Base-by-base conservation (phyloP, 1,139 yeast genomes). In the Arxiozyma bovina region DNA sequence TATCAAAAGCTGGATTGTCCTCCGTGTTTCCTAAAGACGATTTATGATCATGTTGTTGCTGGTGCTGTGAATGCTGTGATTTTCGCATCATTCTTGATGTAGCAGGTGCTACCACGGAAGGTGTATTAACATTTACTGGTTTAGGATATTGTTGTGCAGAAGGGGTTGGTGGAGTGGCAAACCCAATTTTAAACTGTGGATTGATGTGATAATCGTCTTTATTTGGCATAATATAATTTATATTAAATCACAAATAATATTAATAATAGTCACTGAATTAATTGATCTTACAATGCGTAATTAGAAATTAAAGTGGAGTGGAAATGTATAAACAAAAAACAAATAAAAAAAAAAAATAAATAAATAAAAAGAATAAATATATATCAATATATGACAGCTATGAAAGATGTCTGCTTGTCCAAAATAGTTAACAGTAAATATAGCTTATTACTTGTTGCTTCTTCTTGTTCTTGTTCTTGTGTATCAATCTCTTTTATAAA, bases 61-160 rank as follows among this genome's bases (percentile, higher is more conserved):
- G 30, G 2, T 27, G 30, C 54, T 54, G 69, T 60, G 48, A 66
- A 62, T 63, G 45, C 60, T 61, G 63, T 79, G 80, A 60, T 61
- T 80, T 81, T 58, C 89, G 75, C 62, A 85, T 73, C 93, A 85
- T 85, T 62, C 91, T 73, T n/a, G 90, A 87, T 1, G 91, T 84
- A 3, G 91, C 91, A 1, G 89, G 90, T 1, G 78, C 81, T 7
- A 74, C 76, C 43, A 71, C 66, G 15, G 65, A 59, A 2, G 67
- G 63, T 21, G 25, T 30, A 17, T 52, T 40, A 47, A 42, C 30
- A n/a, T 30, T 38, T 17, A 8, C n/a, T 38, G n/a, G 21, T 8
- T 25, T 22, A 7, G n/a, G 17, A 20, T 22, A 23, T 46, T 20
- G 27, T 23, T 42, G 27, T 21, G 15, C 20, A 23, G 38, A 40